Percentiles rank a stretch among this genome's conserved stretches.
Evolutionary conservation across 805 yeast species (phyloP).

Genomic region (Metschnikowia amazonensis): DNA sequence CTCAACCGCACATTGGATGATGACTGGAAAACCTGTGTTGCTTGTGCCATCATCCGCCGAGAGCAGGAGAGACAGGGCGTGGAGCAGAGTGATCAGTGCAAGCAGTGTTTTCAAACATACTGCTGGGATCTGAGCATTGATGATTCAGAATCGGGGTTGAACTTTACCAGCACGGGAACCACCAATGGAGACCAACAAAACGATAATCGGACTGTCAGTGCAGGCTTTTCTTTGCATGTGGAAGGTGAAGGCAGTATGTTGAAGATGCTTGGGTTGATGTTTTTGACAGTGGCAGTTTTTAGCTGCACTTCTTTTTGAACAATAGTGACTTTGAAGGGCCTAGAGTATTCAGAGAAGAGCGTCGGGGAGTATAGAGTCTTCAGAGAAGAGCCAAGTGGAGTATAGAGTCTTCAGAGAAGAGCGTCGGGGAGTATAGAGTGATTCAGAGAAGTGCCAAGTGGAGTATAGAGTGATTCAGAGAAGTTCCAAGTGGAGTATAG

Average conservation of each 20-base stretch:
- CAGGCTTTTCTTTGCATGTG: slow-evolving; percentile 15
- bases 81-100: slow-evolving; percentile 66
- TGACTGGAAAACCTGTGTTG: slow-evolving; percentile 71
- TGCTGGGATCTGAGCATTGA: slow-evolving; percentile 64
- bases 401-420: too few relatives aligned
- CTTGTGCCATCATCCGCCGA: slow-evolving; percentile 80
- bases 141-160: slow-evolving; percentile 22
- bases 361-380: too few relatives aligned
- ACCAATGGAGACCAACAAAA: slow-evolving; percentile 25
- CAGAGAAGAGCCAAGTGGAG: too few relatives aligned
- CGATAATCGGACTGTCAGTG: slow-evolving; percentile 21
- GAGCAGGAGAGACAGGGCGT: slow-evolving; percentile 64
- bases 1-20: slow-evolving; percentile 62
- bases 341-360: too few relatives aligned
- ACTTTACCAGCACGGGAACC: slow-evolving; percentile 40
- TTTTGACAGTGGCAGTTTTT: slow-evolving; percentile 20
- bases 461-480: too few relatives aligned
- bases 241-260: slow-evolving; percentile 8
- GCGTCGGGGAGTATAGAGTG: too few relatives aligned
- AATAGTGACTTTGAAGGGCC: too few relatives aligned
- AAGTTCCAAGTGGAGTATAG: too few relatives aligned
- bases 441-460: too few relatives aligned
- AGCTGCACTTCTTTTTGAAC: slow-evolving; percentile 5
- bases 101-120: slow-evolving; percentile 62
- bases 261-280: slow-evolving; percentile 20